Conservation (phyloP, 2,329 filamentous ascomycete species). For the Botryotinia calthae region DNA sequence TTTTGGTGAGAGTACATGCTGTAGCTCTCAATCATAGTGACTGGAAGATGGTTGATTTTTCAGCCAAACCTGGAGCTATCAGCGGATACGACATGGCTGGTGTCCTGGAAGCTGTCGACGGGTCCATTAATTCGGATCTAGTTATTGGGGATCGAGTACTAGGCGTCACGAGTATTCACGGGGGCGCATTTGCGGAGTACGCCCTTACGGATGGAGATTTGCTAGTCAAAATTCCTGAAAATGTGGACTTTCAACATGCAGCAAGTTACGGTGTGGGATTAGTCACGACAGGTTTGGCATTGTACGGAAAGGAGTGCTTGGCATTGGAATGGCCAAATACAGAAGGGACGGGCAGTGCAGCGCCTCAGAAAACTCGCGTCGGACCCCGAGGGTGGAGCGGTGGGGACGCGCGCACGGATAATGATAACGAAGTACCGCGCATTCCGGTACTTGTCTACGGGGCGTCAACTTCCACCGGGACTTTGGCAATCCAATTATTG, state of each 20-base stretch:
- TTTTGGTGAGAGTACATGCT: neutral
- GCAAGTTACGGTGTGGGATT: constrained; percentile 7
- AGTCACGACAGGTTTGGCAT: constrained; percentile 12
- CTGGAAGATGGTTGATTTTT: constrained; percentile 19
- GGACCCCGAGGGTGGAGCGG: constrained; percentile 18
- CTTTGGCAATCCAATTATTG: constrained; percentile 18
- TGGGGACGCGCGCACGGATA: neutral
- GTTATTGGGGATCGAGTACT: constrained; percentile 16
- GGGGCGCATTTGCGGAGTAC: constrained; percentile 21
- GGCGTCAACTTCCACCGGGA: constrained; percentile 18
- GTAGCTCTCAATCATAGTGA: constrained; percentile 21
- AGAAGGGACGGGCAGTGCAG: neutral
- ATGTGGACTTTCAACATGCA: neutral
- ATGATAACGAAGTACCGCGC: neutral
- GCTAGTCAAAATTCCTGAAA: constrained; percentile 14
- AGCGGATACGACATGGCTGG: constrained; percentile 19
- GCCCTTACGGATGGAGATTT: constrained; percentile 10
- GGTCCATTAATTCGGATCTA: neutral
- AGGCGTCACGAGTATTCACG: constrained; percentile 16
- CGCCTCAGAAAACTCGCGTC: constrained; percentile 2
- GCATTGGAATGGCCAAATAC: neutral
- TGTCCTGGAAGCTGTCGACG: constrained; percentile 14
- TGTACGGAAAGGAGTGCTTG: constrained; percentile 8
- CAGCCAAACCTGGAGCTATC: constrained; percentile 15
- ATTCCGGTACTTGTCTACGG: constrained; percentile 21